Conservation (phyloP, 2,329 filamentous ascomycete species). For the Diplodia sapinea region DNA sequence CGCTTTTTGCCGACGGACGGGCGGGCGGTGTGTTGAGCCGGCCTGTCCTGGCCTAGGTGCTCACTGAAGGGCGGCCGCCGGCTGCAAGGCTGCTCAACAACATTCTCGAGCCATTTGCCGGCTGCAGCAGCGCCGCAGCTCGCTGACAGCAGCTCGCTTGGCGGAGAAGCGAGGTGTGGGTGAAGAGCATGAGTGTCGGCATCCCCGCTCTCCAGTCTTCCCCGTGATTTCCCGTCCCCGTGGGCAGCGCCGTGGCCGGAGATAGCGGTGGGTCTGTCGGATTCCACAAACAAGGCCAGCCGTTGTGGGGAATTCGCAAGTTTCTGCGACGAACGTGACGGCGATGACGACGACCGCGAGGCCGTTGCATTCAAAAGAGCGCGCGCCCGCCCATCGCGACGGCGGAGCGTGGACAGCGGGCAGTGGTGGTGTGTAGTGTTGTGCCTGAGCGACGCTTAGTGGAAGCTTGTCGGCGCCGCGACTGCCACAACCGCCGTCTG, state of each 20-base stretch:
- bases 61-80: background rate
- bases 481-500: background rate
- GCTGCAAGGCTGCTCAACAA: background rate
- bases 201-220: slow-evolving; percentile 9
- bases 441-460: slow-evolving; percentile 8
- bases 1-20: slow-evolving; percentile 1
- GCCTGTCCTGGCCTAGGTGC: background rate
- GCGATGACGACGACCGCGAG: background rate
- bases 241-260: background rate
- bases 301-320: slow-evolving; percentile 5
- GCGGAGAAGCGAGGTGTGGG: background rate
- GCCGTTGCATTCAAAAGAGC: slow-evolving; percentile 1
- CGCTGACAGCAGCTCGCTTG: background rate
- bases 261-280: slow-evolving; percentile 5
- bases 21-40: slow-evolving; percentile 12
- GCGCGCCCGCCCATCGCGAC: no score
- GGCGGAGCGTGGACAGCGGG: background rate
- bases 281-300: slow-evolving; percentile 2
- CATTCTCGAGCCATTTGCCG: background rate
- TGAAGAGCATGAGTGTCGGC: background rate
- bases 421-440: background rate
- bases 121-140: background rate
- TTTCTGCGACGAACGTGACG: background rate
- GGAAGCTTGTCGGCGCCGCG: background rate
- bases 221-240: slow-evolving; percentile 18